Evolutionary conservation across 148 eudicot genomes (phyloP), one percentile per base, ranked within the genome.

Genomic region (Chenopodium berlandieri): DNA sequence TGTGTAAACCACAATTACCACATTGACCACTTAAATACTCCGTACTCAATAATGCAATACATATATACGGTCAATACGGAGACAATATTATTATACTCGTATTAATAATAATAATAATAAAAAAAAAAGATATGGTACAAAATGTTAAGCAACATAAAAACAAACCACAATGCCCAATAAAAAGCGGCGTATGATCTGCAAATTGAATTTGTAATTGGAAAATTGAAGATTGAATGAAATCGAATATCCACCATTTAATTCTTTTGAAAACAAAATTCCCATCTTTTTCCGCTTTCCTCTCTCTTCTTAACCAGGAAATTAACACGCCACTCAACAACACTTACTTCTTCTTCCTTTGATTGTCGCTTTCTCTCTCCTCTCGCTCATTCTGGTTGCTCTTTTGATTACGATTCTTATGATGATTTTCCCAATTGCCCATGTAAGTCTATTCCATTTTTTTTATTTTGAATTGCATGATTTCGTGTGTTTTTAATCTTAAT

Each of bases 241-340:
- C 13, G 62, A 74, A 50, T 74, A 50, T 74, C 77, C 62, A 52
- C 77, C 77, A 48, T 27, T n/a, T 3, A 74, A 44, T 44, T 34
- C 60, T 74, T 27, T 27, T 50, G 63, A 50, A 25, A 74, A 74
- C 62, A 22, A 56, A 14, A 17, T 56, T 3, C 22, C 22, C 62
- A 56, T 56, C 2, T 56, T 56, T 11, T n/a, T 25, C 32, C 40
- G 34, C 0, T 10, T 9, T 4, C n/a, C 52, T 1, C 9, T 11
- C 4, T 19, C 17, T 46, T 9, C 48, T 3, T 4, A 46, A 3
- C 54, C 62, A 56, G 22, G 22, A 3, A 56, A 14, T 17, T 13
- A 14, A 56, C 16, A 56, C 62, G 62, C 19, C 62, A 56, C 62
- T 56, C 62, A 56, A 56, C 62, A 40, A 5, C 44, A 40, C 44